Conservation (phyloP, 805 yeast genomes). For the Cyberlindnera suaveolens region DNA sequence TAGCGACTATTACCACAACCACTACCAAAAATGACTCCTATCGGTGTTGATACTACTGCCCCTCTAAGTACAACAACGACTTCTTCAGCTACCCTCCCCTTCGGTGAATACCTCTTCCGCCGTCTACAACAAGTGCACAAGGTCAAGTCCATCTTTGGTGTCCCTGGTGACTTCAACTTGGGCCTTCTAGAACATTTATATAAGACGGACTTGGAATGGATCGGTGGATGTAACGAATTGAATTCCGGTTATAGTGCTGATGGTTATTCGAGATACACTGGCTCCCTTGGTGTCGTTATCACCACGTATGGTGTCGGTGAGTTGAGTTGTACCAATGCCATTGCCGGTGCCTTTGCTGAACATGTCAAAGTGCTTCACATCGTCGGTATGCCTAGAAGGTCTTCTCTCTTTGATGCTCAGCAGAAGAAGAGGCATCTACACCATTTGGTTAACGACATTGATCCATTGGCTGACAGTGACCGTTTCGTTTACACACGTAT, state of each 20-base stretch:
- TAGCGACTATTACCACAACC: background rate
- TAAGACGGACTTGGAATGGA: slow-evolving; percentile 52
- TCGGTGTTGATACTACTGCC: background rate
- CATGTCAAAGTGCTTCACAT: slow-evolving; percentile 74
- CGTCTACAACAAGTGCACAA: slow-evolving; percentile 47
- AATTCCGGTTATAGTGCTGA: slow-evolving; percentile 89
- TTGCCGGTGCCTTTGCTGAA: slow-evolving; percentile 81
- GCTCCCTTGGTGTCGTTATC: slow-evolving; percentile 57
- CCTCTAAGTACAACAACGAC: background rate
- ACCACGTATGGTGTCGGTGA: slow-evolving; percentile 88
- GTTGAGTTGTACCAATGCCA: slow-evolving; percentile 75
- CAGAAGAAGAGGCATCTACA: slow-evolving; percentile 37
- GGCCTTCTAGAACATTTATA: slow-evolving; percentile 64
- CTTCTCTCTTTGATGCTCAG: slow-evolving; percentile 22
- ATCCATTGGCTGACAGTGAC: slow-evolving; percentile 49
- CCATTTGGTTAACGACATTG: slow-evolving; percentile 51
- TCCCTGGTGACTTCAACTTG: slow-evolving; percentile 75
- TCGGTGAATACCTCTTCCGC: slow-evolving; percentile 61
- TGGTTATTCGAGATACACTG: slow-evolving; percentile 69
- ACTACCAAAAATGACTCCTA: slow-evolving; percentile 10
- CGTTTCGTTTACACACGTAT: slow-evolving; percentile 61
- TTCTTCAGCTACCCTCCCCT: slow-evolving; percentile 28
- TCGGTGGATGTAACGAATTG: slow-evolving; percentile 83
- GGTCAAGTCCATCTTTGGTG: slow-evolving; percentile 62
- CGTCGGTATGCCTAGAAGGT: slow-evolving; percentile 55